Conservation (phyloP, 768 basidiomycete genomes). For the Nidularia pulvinata region DNA sequence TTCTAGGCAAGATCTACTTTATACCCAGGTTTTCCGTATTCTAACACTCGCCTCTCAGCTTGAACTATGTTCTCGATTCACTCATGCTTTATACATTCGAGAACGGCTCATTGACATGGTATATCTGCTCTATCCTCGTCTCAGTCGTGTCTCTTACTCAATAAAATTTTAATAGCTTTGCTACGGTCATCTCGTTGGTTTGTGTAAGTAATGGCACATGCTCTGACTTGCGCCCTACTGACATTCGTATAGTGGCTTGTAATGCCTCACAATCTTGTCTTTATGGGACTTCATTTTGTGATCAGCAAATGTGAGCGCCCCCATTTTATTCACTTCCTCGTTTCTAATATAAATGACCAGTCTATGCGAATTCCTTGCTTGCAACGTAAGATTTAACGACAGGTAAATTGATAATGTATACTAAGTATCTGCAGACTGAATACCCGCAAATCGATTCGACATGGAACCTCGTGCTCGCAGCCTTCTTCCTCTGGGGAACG, state of each 20-base stretch:
- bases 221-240: background rate
- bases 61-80: constrained; percentile 44
- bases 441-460: background rate
- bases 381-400: background rate
- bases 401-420: background rate
- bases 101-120: constrained; percentile 52
- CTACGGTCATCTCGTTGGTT: background rate
- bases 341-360: background rate
- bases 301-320: background rate
- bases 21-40: background rate
- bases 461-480: background rate
- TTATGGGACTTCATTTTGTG: background rate
- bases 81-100: constrained; percentile 52
- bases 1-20: constrained; percentile 26
- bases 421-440: background rate
- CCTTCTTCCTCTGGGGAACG: background rate
- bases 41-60: constrained; percentile 16
- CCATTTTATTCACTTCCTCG: background rate
- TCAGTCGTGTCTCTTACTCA: background rate
- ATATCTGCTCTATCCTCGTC: background rate
- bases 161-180: background rate
- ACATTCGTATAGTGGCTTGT: background rate
- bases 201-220: background rate
- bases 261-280: background rate
- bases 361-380: background rate